Percentiles rank a stretch among this genome's conserved stretches.
phyloP scores from a whole-genome alignment of 2,329 filamentous ascomycete genomes.

The Ascosphaera pollenicola region DNA sequence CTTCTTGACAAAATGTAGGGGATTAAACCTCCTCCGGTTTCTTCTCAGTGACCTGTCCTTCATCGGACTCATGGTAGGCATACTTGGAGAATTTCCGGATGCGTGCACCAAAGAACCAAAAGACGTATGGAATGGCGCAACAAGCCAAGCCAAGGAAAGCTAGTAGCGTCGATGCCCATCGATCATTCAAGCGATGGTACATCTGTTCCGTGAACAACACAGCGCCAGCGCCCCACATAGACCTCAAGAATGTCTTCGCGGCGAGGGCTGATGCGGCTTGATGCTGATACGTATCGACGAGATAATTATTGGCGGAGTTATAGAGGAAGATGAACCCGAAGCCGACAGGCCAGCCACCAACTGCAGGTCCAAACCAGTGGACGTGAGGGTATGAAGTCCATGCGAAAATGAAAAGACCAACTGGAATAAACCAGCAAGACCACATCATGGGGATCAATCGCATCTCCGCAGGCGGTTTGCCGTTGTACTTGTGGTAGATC shows the following conservation, averaged over 20 bases:
- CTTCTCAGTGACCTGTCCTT: constrained; percentile 8
- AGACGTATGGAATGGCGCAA: constrained; percentile 63
- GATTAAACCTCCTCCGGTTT: no score
- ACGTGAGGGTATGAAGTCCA: constrained; percentile 45
- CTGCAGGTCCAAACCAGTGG: constrained; percentile 47
- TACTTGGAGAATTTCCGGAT: constrained; percentile 51
- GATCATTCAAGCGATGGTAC: constrained; percentile 48
- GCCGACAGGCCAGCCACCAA: constrained; percentile 50
- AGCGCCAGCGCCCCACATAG: constrained; percentile 56
- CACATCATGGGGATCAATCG: constrained; percentile 68
- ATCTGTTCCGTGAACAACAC: constrained; percentile 69
- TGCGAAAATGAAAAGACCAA: constrained; percentile 45
- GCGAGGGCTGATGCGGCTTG: constrained; percentile 65
- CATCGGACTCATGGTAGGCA: constrained; percentile 41
- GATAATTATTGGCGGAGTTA: constrained; percentile 57
- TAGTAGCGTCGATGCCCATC: constrained; percentile 54
- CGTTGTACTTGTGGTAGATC: constrained; percentile 38
- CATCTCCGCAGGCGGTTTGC: constrained; percentile 53
- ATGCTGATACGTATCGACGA: constrained; percentile 45
- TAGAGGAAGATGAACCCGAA: constrained; percentile 73
- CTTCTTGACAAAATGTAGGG: no score
- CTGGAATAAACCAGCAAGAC: constrained; percentile 49
- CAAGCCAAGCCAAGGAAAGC: constrained; percentile 56
- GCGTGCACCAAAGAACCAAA: constrained; percentile 52
- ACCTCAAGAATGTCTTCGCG: constrained; percentile 59